phyloP scores from a whole-genome alignment of 352 stramenopile species.

The Phytophthora vignae region DNA sequence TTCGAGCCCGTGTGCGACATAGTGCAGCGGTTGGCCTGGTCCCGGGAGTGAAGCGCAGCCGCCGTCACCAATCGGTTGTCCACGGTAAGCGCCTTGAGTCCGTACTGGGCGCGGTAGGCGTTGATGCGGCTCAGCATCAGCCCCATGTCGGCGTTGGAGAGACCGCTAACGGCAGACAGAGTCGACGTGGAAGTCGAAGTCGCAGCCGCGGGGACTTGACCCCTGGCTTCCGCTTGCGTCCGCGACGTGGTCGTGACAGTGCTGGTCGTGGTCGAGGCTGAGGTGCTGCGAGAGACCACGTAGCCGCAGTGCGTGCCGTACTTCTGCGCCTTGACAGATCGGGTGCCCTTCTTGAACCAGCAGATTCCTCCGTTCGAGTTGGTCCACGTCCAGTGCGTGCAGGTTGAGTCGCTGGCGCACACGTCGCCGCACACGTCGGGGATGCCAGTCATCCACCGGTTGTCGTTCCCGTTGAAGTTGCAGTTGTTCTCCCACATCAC shows the following conservation, averaged over 20 bases:
- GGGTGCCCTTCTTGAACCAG: constrained; percentile 49
- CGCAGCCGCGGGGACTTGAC: neutral
- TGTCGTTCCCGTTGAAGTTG: constrained; percentile 45
- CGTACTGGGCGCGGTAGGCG: constrained; percentile 47
- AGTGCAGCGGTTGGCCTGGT: constrained; percentile 49
- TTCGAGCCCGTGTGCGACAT: constrained; percentile 59
- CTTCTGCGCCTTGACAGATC: constrained; percentile 24
- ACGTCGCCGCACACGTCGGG: constrained; percentile 43
- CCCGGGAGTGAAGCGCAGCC: constrained; percentile 49
- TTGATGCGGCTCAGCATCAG: constrained; percentile 65
- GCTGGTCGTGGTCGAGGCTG: neutral
- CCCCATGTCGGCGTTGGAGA: constrained; percentile 37
- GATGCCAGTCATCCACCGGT: constrained; percentile 33
- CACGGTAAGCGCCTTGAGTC: constrained; percentile 49
- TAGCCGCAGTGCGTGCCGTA: constrained; percentile 47
- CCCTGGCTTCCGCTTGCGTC: constrained; percentile 9
- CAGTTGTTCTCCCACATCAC: constrained; percentile 57
- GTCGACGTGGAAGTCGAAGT: neutral
- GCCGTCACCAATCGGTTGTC: constrained; percentile 47
- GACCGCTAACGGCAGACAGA: constrained; percentile 34
- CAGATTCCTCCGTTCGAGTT: constrained; percentile 44
- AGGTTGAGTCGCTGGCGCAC: constrained; percentile 39
- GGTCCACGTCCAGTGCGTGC: constrained; percentile 56
- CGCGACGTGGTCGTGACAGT: too few relatives aligned
- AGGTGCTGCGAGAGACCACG: constrained; percentile 34